Evolutionary conservation across 2,329 filamentous ascomycete genomes (phyloP), one percentile per base, ranked within the genome.

Genomic region (Cadophora malorum): DNA sequence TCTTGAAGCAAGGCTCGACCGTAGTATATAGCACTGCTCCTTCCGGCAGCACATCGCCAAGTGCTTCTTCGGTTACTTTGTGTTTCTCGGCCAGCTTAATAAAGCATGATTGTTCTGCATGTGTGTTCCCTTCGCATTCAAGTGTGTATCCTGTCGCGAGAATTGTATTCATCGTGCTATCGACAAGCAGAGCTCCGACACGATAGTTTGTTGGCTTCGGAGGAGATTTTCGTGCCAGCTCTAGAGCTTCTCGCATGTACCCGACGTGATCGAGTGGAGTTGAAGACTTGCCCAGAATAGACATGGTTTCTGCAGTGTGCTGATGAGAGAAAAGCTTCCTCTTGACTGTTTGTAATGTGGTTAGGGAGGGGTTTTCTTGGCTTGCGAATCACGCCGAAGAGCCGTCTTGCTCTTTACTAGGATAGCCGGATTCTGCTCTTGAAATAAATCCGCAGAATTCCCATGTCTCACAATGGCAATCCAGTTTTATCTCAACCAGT

Each of bases 101-200:
- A 66, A 99, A 85, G 76, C 93, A 97, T 79, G 91, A 95, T 81
- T 99, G 94, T 78, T 99, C 96, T 3, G 96, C 96, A 77, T 99
- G 96, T 0, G 96, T 98, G 81, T 99, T 99, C 52, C 95, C 96
- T 56, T 89, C 85, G 4, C 94, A 88, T 79, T 99, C 95, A 67
- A 97, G 85, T 0, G 96, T 97, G 81, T 95, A 98, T 65, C 96
- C 95, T 1, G 92, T 92, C 0, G 91, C 87, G 33, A 96, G 83
- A 67, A 96, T 83, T 31, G 80, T 78, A 73, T 88, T 84, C 45
- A 82, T 84, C 52, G 80, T 80, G 16, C 83, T 78, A 67, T 88
- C 84, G 23, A 96, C 85, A 49, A 98, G 84, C n/a, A 97, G 79
- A n/a, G 96, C 96, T 52, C 96, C 96, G 25, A 99, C 94, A 68